Base-by-base conservation (phyloP, 2,329 filamentous ascomycete species). In the Apiospora aurea region DNA sequence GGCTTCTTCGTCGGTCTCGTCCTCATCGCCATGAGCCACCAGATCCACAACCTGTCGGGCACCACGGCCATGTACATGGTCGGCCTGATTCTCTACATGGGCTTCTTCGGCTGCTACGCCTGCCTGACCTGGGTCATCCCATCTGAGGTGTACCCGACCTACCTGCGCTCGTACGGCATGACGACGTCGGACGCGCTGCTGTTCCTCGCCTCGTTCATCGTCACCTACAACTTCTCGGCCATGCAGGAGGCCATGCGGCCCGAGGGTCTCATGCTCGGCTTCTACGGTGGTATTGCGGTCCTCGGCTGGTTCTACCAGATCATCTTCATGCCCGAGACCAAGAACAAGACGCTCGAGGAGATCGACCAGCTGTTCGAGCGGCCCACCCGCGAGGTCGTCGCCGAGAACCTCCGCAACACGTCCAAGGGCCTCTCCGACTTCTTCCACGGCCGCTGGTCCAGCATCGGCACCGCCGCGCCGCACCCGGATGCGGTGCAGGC, bases 301-400 rank as follows among this genome's bases (percentile, higher is more conserved):
- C 13, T 94, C 0, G 92, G 91, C 16, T 92, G 91, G 87, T 83
- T 93, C 75, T 94, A 93, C 80, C 92, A 94, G 82, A 84, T 93
- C 67, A 79, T 93, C 69, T 94, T 93, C 82, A 94, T 94, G 92
- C 91, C 91, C 0, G 91, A 93, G 84, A 93, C 91, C 2, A 93
- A 93, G 84, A 89, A 91, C 79, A 87, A 87, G 81, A 86, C 82
- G 3, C 86, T 94, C 0, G 92, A 94, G 81, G 92, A 94, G 81
- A 93, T 94, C 72, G 91, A 94, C 73, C 82, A 89, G 49, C 83
- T 93, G 26, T 93, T 93, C 79, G 85, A 87, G 69, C 85, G 87
- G 73, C 91, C 91, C 0, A 93, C 91, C 0, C 82, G 83, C 57
- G 87, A 91, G 64, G 85, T 93, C 64, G 90, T 93, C 0, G 83